Evolutionary conservation across 23 red algal species (phyloP), one percentile per base, ranked within the genome.

Genomic region (Agarophyton chilense): DNA sequence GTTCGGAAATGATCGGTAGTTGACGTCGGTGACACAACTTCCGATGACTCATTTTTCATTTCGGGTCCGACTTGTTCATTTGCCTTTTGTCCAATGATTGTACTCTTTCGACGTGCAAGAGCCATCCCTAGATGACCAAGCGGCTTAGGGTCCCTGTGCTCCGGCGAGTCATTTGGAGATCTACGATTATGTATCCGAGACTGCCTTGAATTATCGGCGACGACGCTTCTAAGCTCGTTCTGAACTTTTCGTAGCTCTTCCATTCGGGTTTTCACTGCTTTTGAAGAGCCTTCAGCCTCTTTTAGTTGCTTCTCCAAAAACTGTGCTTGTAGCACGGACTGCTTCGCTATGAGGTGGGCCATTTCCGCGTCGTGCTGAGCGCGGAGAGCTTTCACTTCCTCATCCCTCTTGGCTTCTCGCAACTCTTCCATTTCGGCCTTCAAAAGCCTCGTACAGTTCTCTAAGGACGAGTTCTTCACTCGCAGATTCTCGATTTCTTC

Each of bases 361-460:
- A 65, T 65, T 36, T 65, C 60, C 10, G 60, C 60, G 60, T 65
- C 60, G 35, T 65, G 60, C 16, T 65, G 60, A 65, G 60, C 26
- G 22, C 60, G 60, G 14, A 65, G 60, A 65, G 60, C 60, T 29
- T 65, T 65, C 31, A 38, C 31, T 65, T 65, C 60, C 16, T 65
- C 31, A 65, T 7, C 60, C 2, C 32, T 25, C 60, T 36, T 65
- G 25, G 60, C 60, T 16, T 65, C 5, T 65, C 60, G 60, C 5
- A 65, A 29, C 5, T 65, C 60, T 33, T 65, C 31, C 13, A 65
- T 36, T 36, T 65, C 60, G 14, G 60, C 9, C 21, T 65, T 36
- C 13, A 65, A 65, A 10, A 35, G 32, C 29, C 31, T 65, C 31
- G 31, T 38, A 6, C 3, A 13, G 31, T 65, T 65, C 0, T 1